phyloP scores from a whole-genome alignment of 495 filamentous ascomycete genomes.

The Aspergillus nidulans region DNA sequence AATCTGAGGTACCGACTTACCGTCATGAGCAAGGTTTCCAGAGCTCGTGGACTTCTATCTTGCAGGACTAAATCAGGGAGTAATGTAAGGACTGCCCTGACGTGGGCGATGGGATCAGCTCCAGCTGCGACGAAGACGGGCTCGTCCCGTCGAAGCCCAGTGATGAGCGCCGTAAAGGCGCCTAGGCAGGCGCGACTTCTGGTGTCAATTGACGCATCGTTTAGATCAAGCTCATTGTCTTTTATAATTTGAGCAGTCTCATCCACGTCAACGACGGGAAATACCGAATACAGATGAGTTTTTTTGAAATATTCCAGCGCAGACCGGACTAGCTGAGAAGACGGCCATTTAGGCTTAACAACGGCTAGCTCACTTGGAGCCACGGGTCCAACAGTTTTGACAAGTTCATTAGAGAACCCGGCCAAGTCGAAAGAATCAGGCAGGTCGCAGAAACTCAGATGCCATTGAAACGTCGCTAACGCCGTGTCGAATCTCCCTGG shows the following conservation, averaged over 20 bases:
- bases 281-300: conserved; percentile 24
- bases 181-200: conserved; percentile 20
- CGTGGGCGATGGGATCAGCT: conserved; percentile 20
- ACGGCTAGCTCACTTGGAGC: too few relatives aligned
- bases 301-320: conserved; percentile 20
- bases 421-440: too few relatives aligned
- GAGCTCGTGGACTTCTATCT: conserved; percentile 14
- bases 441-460: too few relatives aligned
- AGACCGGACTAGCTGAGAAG: conserved; percentile 8
- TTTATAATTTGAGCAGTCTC: conserved; percentile 8
- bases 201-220: not conserved
- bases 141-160: conserved; percentile 21
- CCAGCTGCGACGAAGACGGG: conserved; percentile 18
- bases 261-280: conserved; percentile 21
- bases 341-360: conserved; percentile 16
- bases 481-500: too few relatives aligned
- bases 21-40: conserved; percentile 23
- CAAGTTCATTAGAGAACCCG: too few relatives aligned
- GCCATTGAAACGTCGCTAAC: too few relatives aligned
- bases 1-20: conserved; percentile 8
- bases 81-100: conserved; percentile 11
- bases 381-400: too few relatives aligned
- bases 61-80: conserved; percentile 23
- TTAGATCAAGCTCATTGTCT: not conserved
- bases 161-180: conserved; percentile 26